A percentile compares a stretch with the other conserved stretches of the same genome.
phyloP scores from a whole-genome alignment of 306 rosid genomes.

The Geum urbanum region DNA sequence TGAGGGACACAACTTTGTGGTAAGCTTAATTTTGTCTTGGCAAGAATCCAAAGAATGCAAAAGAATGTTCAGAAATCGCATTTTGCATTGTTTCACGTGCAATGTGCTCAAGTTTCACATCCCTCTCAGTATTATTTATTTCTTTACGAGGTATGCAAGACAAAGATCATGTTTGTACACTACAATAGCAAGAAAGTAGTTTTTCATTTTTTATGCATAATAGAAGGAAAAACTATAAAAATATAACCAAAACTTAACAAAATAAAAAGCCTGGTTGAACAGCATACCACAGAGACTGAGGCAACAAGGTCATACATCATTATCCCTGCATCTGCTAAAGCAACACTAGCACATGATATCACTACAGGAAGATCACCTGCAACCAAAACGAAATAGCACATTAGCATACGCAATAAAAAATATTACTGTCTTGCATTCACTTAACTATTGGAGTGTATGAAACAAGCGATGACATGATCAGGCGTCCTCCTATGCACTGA shows the following conservation, averaged over 20 bases:
- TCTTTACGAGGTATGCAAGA: not conserved
- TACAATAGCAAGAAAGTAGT: not conserved
- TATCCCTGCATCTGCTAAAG: slow-evolving; percentile 96
- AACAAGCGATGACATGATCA: not conserved
- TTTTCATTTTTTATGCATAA: no score
- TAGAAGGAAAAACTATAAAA: no score
- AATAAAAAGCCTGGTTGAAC: not conserved
- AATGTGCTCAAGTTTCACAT: not conserved
- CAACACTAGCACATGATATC: slow-evolving; percentile 96
- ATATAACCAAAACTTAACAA: no score
- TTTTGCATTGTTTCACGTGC: not conserved
- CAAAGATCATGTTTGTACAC: not conserved
- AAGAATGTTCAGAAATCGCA: not conserved
- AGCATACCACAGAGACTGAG: slow-evolving; percentile 94
- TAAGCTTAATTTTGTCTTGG: not conserved
- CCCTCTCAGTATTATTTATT: not conserved
- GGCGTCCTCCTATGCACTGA: not conserved
- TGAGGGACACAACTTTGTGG: not conserved
- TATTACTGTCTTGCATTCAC: slow-evolving; percentile 15
- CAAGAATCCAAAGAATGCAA: not conserved
- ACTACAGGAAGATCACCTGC: slow-evolving; percentile 91
- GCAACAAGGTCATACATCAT: slow-evolving; percentile 92
- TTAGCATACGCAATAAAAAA: slow-evolving; percentile 15
- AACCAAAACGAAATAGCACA: slow-evolving; percentile 4
- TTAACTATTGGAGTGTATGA: not conserved